Conservation (phyloP, 2,329 filamentous ascomycete genomes). For the Arthroderma sp. region DNA sequence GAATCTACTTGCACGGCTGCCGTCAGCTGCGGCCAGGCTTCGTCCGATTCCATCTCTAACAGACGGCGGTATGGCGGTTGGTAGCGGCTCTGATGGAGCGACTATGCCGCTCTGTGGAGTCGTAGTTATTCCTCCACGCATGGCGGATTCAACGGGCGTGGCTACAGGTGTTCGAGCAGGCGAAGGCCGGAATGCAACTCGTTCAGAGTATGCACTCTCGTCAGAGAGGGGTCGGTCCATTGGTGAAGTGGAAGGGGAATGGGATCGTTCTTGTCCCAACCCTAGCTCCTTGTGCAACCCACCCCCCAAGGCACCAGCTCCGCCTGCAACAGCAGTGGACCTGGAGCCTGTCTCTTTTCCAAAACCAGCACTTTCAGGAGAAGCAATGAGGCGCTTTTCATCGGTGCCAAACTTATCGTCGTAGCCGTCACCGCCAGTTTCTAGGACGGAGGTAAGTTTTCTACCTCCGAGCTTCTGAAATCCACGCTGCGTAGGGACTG, state of each 20-base stretch:
- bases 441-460: constrained; percentile 37
- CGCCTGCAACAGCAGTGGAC: neutral
- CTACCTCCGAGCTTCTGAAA: constrained; percentile 40
- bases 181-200: constrained; percentile 32
- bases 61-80: constrained; percentile 20
- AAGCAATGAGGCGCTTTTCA: constrained; percentile 19
- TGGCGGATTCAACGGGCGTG: constrained; percentile 22
- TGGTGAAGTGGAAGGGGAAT: constrained; percentile 11
- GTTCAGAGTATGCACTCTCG: constrained; percentile 17
- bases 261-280: constrained; percentile 5
- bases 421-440: constrained; percentile 37
- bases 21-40: constrained; percentile 32
- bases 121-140: constrained; percentile 16
- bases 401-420: constrained; percentile 26
- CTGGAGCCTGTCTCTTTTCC: constrained; percentile 16
- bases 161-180: constrained; percentile 35
- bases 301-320: neutral
- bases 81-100: constrained; percentile 18
- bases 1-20: constrained; percentile 37
- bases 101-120: constrained; percentile 10
- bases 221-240: constrained; percentile 13
- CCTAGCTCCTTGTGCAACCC: constrained; percentile 10
- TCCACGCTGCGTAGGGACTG: constrained; percentile 33
- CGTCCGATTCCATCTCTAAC: constrained; percentile 33
- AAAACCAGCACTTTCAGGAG: constrained; percentile 17